Evolutionary conservation across 257 asterid genomes (phyloP).

Genomic region (Forsythia viridissima): DNA sequence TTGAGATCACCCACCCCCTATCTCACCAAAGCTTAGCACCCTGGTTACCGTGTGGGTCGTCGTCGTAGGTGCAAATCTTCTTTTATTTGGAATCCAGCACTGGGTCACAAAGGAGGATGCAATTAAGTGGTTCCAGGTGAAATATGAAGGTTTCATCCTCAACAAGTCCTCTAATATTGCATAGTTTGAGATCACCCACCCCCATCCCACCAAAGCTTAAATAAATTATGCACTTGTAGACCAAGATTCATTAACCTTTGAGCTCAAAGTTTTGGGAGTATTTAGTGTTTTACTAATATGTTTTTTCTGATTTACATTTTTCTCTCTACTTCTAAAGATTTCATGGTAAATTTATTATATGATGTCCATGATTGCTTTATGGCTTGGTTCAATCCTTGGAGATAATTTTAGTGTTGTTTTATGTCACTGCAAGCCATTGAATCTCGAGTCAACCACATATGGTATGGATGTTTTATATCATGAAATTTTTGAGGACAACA

Average conservation of each 20-base stretch:
- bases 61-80: constrained; percentile 19
- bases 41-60: constrained; percentile 19
- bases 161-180: neutral
- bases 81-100: constrained; percentile 17
- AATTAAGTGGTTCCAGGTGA: constrained; percentile 23
- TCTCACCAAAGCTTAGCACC: neutral
- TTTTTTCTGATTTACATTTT: neutral
- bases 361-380: neutral
- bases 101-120: constrained; percentile 22
- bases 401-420: no score
- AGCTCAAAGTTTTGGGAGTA: neutral
- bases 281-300: neutral
- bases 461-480: no score
- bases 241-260: neutral
- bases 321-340: neutral
- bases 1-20: no score
- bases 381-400: no score
- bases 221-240: neutral
- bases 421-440: no score
- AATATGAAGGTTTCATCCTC: constrained; percentile 19
- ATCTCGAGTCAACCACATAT: no score
- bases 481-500: no score
- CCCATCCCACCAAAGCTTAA: neutral
- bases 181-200: neutral
- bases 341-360: neutral